phyloP scores from a whole-genome alignment of 2,329 filamentous ascomycete genomes.

The Daldinia eschscholtzii region DNA sequence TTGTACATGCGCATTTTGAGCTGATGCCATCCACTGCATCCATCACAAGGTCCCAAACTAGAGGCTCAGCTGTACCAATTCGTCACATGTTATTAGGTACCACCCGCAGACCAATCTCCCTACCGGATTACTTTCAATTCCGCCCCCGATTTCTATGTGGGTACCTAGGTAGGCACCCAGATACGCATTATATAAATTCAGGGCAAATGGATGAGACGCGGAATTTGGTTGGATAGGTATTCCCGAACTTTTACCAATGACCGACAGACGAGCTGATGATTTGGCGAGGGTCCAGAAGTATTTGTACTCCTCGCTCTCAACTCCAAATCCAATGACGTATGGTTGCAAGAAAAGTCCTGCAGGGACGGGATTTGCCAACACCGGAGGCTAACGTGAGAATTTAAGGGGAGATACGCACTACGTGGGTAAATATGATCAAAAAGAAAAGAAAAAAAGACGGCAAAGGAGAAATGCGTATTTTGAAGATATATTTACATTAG shows the following conservation, averaged over 20 bases:
- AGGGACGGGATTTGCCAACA: slow-evolving; percentile 28
- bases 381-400: slow-evolving; percentile 35
- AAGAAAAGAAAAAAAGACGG: neutral
- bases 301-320: slow-evolving; percentile 1
- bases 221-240: slow-evolving; percentile 4
- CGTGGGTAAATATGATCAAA: neutral
- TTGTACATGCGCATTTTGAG: slow-evolving; percentile 3
- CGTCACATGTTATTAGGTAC: slow-evolving; percentile 6
- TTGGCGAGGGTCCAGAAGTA: neutral
- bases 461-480: neutral
- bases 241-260: neutral
- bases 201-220: neutral
- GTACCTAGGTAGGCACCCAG: neutral
- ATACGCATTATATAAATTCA: neutral
- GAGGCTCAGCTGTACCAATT: slow-evolving; percentile 1
- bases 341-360: slow-evolving; percentile 28
- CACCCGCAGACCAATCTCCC: neutral
- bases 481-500: neutral
- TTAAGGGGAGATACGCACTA: slow-evolving; percentile 8
- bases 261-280: neutral
- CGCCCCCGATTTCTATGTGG: neutral
- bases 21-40: neutral
- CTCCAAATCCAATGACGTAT: slow-evolving; percentile 33
- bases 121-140: neutral
- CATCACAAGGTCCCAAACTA: neutral